These are phyloP conservation scores for Botrytis aclada DNA, from an alignment of 2,329 filamentous ascomycete species.

Conservation along the genomic window DNA sequence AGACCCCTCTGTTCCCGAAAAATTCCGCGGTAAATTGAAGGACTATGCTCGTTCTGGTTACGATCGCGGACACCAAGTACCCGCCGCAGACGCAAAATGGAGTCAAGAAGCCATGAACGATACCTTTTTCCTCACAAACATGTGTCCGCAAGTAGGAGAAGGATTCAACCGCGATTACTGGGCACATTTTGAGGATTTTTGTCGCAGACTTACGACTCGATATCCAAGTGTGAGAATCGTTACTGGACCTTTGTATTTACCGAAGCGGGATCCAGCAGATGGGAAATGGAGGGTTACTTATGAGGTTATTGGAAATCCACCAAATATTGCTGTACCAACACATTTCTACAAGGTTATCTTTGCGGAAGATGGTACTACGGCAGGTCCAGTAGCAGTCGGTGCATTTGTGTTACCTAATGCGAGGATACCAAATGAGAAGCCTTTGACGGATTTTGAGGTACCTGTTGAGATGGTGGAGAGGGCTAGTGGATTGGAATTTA, in stretches of 20 bases:
- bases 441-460: slow-evolving; percentile 88
- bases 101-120: slow-evolving; percentile 90
- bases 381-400: slow-evolving; percentile 79
- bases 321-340: slow-evolving; percentile 92
- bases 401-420: slow-evolving; percentile 96
- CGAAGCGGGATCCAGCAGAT: slow-evolving; percentile 74
- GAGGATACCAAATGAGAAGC: slow-evolving; percentile 80
- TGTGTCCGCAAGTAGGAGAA: slow-evolving; percentile 97
- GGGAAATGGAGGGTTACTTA: slow-evolving; percentile 95
- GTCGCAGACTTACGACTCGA: slow-evolving; percentile 71
- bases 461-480: slow-evolving; percentile 89
- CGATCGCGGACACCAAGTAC: slow-evolving; percentile 94
- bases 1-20: slow-evolving; percentile 73
- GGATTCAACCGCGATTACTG: slow-evolving; percentile 99
- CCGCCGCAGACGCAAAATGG: slow-evolving; percentile 95
- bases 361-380: slow-evolving; percentile 72
- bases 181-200: slow-evolving; percentile 98
- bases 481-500: slow-evolving; percentile 89
- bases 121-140: slow-evolving; percentile 90
- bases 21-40: slow-evolving; percentile 84
- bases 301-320: slow-evolving; percentile 91
- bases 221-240: slow-evolving; percentile 90
- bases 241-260: slow-evolving; percentile 90
- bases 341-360: slow-evolving; percentile 99
- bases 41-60: slow-evolving; percentile 96